Evolutionary conservation across 2,329 filamentous ascomycete genomes (phyloP).

Genomic region (Curvularia eragrostidis): DNA sequence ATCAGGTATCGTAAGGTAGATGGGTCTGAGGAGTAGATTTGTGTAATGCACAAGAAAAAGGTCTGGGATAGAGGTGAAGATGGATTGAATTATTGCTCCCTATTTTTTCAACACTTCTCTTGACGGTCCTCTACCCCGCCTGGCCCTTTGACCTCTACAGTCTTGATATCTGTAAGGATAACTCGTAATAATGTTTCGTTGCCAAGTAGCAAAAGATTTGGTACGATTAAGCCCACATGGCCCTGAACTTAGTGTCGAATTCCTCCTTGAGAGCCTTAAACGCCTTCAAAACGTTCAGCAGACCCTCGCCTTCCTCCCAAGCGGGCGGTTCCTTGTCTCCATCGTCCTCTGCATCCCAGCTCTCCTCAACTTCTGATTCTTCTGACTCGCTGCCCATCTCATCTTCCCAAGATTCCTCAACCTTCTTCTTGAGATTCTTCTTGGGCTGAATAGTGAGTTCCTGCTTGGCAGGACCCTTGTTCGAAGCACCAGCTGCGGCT

Average conservation of each 20-base stretch:
- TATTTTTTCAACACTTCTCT: neutral
- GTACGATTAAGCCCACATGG: constrained; percentile 62
- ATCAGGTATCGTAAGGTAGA: neutral
- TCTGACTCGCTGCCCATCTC: constrained; percentile 45
- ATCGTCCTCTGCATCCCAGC: constrained; percentile 37
- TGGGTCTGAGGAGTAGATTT: neutral
- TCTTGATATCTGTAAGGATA: neutral
- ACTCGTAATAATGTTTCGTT: neutral
- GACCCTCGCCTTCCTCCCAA: constrained; percentile 55
- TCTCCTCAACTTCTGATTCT: constrained; percentile 29
- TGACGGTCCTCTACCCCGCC: neutral
- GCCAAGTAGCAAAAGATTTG: neutral
- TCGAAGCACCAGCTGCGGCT: constrained; percentile 31
- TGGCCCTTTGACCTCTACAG: neutral
- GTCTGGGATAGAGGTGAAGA: neutral
- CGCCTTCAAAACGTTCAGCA: constrained; percentile 65
- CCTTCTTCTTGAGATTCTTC: constrained; percentile 49
- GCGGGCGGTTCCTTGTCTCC: constrained; percentile 37
- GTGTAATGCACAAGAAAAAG: neutral
- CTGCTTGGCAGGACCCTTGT: constrained; percentile 35
- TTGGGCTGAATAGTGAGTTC: constrained; percentile 44
- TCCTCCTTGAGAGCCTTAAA: constrained; percentile 64
- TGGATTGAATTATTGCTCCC: neutral
- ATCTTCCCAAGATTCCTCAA: constrained; percentile 52
- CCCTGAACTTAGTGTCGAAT: constrained; percentile 70